A percentile compares a stretch with the other conserved stretches of the same genome.
Conservation (phyloP, 1,139 yeast species). For the Candida albicans region DNA sequence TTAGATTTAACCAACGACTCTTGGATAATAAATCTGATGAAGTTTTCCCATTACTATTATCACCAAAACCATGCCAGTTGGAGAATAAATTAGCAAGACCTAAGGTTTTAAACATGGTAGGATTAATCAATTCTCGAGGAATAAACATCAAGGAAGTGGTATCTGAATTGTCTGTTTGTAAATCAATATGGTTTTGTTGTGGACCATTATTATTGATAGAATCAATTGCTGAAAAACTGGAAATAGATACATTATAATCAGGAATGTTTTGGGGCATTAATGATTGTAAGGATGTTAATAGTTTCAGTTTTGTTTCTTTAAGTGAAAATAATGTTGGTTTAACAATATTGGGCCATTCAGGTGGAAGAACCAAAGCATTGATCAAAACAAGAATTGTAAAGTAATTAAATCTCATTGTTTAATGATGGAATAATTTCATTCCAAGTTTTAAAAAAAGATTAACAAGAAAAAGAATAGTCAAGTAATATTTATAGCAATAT, state of each 20-base stretch:
- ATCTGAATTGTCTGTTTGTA: background rate
- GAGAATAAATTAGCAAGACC: constrained; percentile 22
- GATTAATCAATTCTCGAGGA: constrained; percentile 24
- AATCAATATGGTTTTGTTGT: background rate
- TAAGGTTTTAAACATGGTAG: constrained; percentile 19
- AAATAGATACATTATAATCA: background rate
- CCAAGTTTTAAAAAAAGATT: background rate
- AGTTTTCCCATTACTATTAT: background rate
- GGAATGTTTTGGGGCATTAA: constrained; percentile 7
- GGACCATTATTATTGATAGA: background rate
- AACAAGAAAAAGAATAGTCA: too few species aligned
- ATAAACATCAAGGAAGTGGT: constrained; percentile 21
- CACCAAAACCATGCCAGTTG: constrained; percentile 3
- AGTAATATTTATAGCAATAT: too few species aligned
- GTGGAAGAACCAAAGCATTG: constrained; percentile 10
- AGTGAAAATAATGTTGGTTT: constrained; percentile 13
- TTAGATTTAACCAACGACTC: constrained; percentile 14
- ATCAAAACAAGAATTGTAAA: background rate
- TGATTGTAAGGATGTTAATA: constrained; percentile 12
- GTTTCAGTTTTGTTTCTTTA: constrained; percentile 13
- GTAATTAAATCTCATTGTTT: background rate
- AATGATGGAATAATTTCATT: too few species aligned
- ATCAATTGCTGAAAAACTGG: background rate
- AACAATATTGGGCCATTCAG: constrained; percentile 14
- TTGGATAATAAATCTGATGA: background rate